Evolutionary conservation across 768 basidiomycete genomes (phyloP), one percentile per base, ranked within the genome.

Genomic region (Agaricus sinodeliciosus): DNA sequence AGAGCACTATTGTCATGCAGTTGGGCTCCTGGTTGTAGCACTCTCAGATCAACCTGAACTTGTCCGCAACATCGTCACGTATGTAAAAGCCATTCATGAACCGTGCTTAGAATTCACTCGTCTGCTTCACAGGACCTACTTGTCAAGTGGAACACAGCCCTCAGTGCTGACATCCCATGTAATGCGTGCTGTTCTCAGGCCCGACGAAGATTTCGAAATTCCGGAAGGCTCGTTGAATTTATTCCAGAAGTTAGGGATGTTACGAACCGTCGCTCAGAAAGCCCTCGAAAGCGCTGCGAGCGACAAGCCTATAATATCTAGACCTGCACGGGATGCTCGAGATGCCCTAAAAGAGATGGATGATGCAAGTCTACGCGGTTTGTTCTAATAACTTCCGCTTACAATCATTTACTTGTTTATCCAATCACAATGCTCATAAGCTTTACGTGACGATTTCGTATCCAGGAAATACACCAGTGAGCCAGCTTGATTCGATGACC

Each of bases 321-420:
- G 91, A 43, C 91, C 90, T 0, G 87, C 90, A 6, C 73, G 92
- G 41, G 91, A 94, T 62, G 85, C 93, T 2, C 76, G 84, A 56
- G 93, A 95, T 47, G 52, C 85, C 19, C 62, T 94, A 26, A 78
- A 71, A 57, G 67, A 67, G 44, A 55, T 78, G 47, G 69, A 69
- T 25, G 75, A 78, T 37, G 69, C 72, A 35, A 69, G 60, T 56
- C 61, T 79, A 9, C 60, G 69, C n/a, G 75, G 76, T 9, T 58
- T 79, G 44, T 77, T 79, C 60, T 79, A 36, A 50, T 19, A 11
- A 18, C 9, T n/a, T 27, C 36, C 3, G 11, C 5, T 1, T 18
- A 4, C 19, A 22, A 19, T 27, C 12, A 27, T 9, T 11, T n/a
- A n/a, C 16, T 39, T 43, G 40, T 26, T 47, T 19, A 31, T 27